Evolutionary conservation across 192 early-diverging fungal genomes (phyloP), one percentile per base, ranked within the genome.

Genomic region (Linnemannia exigua): DNA sequence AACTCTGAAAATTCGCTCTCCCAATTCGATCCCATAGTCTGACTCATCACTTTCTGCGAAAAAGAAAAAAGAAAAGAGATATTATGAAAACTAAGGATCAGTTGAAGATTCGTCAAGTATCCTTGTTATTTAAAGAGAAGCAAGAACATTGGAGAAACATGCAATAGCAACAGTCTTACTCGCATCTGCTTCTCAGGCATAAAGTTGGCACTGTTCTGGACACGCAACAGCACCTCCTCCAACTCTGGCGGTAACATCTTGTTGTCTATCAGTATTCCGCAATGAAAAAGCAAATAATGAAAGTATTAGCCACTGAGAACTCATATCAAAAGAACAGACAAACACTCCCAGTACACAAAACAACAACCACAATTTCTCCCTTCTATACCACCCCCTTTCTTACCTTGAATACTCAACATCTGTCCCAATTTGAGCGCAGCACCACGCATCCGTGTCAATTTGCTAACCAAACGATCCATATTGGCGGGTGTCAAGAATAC

Each of bases 361-460:
- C 19, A 54, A 9, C 47, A n/a, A 31, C 2, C 19, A 50, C n/a
- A n/a, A n/a, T n/a, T n/a, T n/a, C n/a, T n/a, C n/a, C n/a, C n/a
- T n/a, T n/a, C n/a, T n/a, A n/a, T n/a, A n/a, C n/a, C n/a, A n/a
- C n/a, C n/a, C n/a, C n/a, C n/a, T n/a, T n/a, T 3, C 50, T 74
- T 90, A 91, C 95, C 95, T 89, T 99, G 98, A 79, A 99, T 99
- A 81, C 95, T 96, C 3, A 99, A 83, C 97, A 99, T 99, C 86
- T 99, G 98, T 7, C 97, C 98, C 47, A 99, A 91, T 80, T 99
- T 99, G 20, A 99, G 88, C 8, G 98, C 98, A 0, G 98, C 98
- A 1, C 98, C 98, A 48, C 98, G 94, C 97, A 99, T 99, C 47
- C 90, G 90, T 0, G 96, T 94, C 22, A 99, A 90, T 73, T 96